Percentiles rank a stretch among this genome's conserved stretches.
These are phyloP conservation scores for Neofusicoccum parvum DNA, from an alignment of 2,329 filamentous ascomycete species.

Conservation along the genomic window DNA sequence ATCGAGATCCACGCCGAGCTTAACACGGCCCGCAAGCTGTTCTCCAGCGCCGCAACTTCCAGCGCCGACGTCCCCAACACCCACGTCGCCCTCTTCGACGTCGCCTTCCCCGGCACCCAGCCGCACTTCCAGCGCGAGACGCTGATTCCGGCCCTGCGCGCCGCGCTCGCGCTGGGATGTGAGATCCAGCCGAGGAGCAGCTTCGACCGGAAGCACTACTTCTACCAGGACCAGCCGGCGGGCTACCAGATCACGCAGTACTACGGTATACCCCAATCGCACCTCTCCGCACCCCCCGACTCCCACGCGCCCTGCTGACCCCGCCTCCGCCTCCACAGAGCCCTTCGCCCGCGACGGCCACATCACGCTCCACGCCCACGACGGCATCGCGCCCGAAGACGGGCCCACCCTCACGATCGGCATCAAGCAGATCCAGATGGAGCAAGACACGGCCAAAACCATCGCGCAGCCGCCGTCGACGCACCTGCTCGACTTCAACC, in stretches of 20 bases:
- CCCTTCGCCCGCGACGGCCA: constrained; percentile 70
- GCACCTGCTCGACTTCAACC: constrained; percentile 89
- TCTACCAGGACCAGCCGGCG: constrained; percentile 96
- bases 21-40: constrained; percentile 86
- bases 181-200: constrained; percentile 73
- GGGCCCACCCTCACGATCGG: constrained; percentile 71
- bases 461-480: constrained; percentile 72
- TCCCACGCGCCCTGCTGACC: background rate
- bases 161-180: constrained; percentile 82
- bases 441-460: constrained; percentile 97
- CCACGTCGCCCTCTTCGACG: constrained; percentile 86
- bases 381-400: constrained; percentile 77
- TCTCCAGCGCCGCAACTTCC: constrained; percentile 64
- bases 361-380: constrained; percentile 70
- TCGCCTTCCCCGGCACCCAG: constrained; percentile 85
- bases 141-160: constrained; percentile 85
- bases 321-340: constrained; percentile 37
- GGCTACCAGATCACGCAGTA: constrained; percentile 99
- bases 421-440: constrained; percentile 94
- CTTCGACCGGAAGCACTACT: constrained; percentile 98
- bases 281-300: too few species aligned
- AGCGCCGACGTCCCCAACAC: constrained; percentile 72
- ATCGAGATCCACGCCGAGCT: constrained; percentile 97
- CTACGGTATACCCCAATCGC: constrained; percentile 57
- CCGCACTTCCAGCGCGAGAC: constrained; percentile 81